These are phyloP conservation scores for Annulohypoxylon stygium DNA, from an alignment of 495 filamentous ascomycete genomes.

Conservation along the genomic window DNA sequence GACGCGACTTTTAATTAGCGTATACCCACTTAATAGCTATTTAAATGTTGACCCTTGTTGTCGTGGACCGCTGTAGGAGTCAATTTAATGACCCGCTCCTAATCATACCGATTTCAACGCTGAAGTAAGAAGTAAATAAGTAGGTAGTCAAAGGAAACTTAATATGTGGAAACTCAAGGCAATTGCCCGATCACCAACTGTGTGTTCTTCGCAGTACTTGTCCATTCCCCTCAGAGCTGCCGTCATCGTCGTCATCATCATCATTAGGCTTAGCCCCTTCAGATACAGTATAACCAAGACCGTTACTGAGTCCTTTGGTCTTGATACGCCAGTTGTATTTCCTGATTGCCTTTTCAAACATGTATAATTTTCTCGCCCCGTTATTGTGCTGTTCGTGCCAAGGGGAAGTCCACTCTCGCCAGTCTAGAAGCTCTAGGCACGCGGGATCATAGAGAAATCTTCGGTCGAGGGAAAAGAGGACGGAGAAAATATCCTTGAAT, in stretches of 20 bases:
- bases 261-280: background rate
- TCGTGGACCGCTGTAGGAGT: background rate
- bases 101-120: background rate
- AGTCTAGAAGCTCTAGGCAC: slow-evolving; percentile 17
- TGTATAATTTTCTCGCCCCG: background rate
- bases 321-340: slow-evolving; percentile 22
- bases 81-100: background rate
- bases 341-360: slow-evolving; percentile 5
- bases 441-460: slow-evolving; percentile 4
- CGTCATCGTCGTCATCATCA: background rate
- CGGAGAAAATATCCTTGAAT: slow-evolving; percentile 27
- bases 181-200: background rate
- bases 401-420: slow-evolving; percentile 27
- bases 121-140: background rate
- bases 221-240: background rate
- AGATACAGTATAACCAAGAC: background rate
- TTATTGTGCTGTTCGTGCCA: background rate
- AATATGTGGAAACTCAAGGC: background rate
- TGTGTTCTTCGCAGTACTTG: background rate
- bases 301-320: background rate
- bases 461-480: slow-evolving; percentile 30
- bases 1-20: background rate
- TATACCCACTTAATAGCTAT: background rate
- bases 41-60: background rate
- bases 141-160: background rate